phyloP scores from a whole-genome alignment of 352 stramenopile genomes.

The Globisporangium polare region DNA sequence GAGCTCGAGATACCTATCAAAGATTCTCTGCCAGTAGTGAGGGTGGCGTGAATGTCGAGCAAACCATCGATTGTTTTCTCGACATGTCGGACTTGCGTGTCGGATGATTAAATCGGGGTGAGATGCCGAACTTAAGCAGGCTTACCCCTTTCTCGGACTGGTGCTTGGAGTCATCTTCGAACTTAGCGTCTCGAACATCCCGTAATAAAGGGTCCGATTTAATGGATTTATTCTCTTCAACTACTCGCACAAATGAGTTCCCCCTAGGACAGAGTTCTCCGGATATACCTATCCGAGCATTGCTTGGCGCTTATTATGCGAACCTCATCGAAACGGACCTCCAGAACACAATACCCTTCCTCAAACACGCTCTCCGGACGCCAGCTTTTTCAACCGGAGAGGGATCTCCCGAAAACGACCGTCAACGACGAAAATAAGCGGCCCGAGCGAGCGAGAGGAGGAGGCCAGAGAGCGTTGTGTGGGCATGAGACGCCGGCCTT shows the following conservation, averaged over 20 bases:
- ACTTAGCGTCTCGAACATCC: not conserved
- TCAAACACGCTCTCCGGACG: not conserved
- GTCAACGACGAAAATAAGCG: conserved; percentile 1
- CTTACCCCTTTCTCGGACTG: not conserved
- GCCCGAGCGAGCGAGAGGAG: not conserved
- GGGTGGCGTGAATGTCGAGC: not conserved
- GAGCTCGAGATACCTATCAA: too few species aligned
- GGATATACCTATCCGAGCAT: too few species aligned
- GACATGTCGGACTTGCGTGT: not conserved
- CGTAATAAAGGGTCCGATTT: not conserved
- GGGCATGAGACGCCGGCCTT: not conserved
- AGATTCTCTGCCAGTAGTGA: not conserved
- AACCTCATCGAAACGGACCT: not conserved
- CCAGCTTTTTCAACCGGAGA: not conserved
- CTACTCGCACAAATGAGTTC: too few species aligned
- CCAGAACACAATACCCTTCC: not conserved
- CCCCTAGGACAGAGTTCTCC: too few species aligned
- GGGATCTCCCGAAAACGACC: not conserved
- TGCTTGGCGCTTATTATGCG: not conserved
- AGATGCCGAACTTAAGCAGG: not conserved
- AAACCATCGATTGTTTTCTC: not conserved
- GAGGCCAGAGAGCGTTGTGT: not conserved
- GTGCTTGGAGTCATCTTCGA: not conserved
- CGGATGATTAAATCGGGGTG: not conserved
- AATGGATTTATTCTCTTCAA: not conserved